Evolutionary conservation across 345 rosid species (phyloP).

Genomic region (Aquilaria malaccensis): DNA sequence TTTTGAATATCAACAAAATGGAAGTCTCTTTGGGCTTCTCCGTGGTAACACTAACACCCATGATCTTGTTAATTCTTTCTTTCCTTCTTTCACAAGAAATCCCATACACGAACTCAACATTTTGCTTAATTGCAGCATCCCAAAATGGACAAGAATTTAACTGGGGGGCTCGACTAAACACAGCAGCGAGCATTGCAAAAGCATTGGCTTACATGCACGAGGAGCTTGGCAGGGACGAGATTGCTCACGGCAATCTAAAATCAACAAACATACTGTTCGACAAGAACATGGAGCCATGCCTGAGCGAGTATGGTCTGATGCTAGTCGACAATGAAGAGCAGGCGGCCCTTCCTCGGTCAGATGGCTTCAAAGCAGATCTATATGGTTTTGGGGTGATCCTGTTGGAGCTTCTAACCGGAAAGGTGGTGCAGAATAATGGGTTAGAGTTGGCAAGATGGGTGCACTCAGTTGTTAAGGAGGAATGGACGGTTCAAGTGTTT

Average conservation of each 20-base stretch:
- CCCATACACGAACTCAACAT: no score
- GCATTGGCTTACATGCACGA: conserved; percentile 36
- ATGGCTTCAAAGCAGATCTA: conserved; percentile 23
- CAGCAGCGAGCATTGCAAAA: conserved; percentile 27
- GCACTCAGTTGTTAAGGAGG: conserved; percentile 39
- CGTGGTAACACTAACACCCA: conserved; percentile 25
- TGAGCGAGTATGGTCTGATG: conserved; percentile 52
- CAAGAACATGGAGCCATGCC: conserved; percentile 35
- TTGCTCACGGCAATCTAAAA: conserved; percentile 52
- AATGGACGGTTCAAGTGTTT: conserved; percentile 54
- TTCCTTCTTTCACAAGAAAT: no score
- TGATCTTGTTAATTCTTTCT: neutral
- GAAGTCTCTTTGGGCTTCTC: conserved; percentile 50
- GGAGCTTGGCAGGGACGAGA: conserved; percentile 26
- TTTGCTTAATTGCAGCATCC: conserved; percentile 22
- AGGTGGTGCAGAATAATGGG: conserved; percentile 37
- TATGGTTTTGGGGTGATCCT: conserved; percentile 43
- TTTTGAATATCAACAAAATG: conserved; percentile 36
- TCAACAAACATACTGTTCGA: conserved; percentile 41
- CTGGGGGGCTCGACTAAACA: conserved; percentile 41
- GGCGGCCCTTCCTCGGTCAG: conserved; percentile 8
- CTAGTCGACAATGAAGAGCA: conserved; percentile 20
- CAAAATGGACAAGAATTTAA: conserved; percentile 26
- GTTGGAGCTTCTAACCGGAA: conserved; percentile 55
- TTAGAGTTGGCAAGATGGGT: conserved; percentile 45